These are phyloP conservation scores for Cyberlindnera sargentensis DNA, from an alignment of 805 yeast genomes.

Conservation along the genomic window DNA sequence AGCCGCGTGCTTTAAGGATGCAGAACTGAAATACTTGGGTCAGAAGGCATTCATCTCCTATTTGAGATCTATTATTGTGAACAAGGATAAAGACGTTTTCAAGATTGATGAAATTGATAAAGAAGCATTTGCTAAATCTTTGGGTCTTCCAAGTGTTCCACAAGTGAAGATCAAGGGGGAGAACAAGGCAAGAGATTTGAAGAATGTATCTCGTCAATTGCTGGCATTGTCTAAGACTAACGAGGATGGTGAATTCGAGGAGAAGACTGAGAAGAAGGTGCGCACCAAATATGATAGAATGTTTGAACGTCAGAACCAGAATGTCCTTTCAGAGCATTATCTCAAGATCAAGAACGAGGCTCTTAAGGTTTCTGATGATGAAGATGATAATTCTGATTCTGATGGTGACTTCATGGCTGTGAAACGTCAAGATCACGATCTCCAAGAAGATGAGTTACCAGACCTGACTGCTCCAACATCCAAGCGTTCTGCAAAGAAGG, in stretches of 20 bases:
- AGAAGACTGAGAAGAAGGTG: slow-evolving; percentile 36
- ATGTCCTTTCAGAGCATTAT: slow-evolving; percentile 85
- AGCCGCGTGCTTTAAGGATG: slow-evolving; percentile 83
- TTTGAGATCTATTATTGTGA: slow-evolving; percentile 75
- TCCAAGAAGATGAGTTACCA: slow-evolving; percentile 60
- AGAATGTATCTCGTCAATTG: slow-evolving; percentile 74
- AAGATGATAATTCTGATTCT: slow-evolving; percentile 38
- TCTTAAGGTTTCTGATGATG: slow-evolving; percentile 20
- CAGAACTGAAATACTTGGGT: slow-evolving; percentile 86
- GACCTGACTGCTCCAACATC: slow-evolving; percentile 62
- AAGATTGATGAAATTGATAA: slow-evolving; percentile 68
- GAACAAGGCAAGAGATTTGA: slow-evolving; percentile 55
- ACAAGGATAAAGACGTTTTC: slow-evolving; percentile 82
- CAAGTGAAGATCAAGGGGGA: slow-evolving; percentile 65
- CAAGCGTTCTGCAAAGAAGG: slow-evolving; percentile 77
- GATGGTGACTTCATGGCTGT: slow-evolving; percentile 77
- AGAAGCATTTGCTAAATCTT: slow-evolving; percentile 77
- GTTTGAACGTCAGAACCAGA: slow-evolving; percentile 93
- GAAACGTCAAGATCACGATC: slow-evolving; percentile 68
- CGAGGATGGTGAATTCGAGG: slow-evolving; percentile 57
- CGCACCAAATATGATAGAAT: slow-evolving; percentile 90
- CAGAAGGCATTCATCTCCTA: slow-evolving; percentile 95
- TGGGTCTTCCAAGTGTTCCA: slow-evolving; percentile 97
- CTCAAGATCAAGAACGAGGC: slow-evolving; percentile 54
- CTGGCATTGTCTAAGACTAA: slow-evolving; percentile 46